phyloP scores from a whole-genome alignment of 2,329 filamentous ascomycete species.

The Fusarium caatingaense region DNA sequence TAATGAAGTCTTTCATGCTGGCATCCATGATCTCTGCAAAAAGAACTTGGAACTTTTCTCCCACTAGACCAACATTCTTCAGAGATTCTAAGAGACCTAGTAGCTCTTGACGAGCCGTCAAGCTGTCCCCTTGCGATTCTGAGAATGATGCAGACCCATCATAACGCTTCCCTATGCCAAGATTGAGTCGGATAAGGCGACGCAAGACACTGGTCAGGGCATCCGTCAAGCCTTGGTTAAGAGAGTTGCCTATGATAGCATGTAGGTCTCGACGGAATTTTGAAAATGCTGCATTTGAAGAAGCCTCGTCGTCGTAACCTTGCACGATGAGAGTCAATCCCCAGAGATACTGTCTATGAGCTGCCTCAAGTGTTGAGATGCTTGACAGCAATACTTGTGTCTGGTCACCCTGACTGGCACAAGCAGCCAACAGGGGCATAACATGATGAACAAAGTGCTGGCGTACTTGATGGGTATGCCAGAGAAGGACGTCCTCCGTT shows the following conservation, averaged over 20 bases:
- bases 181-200: constrained; percentile 62
- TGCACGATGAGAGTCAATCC: constrained; percentile 64
- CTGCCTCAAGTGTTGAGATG: constrained; percentile 69
- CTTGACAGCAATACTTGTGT: constrained; percentile 62
- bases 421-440: constrained; percentile 64
- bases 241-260: constrained; percentile 72
- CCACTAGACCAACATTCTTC: constrained; percentile 73
- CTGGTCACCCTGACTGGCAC: constrained; percentile 56
- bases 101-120: constrained; percentile 62
- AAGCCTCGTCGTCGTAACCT: constrained; percentile 55
- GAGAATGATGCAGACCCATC: constrained; percentile 18
- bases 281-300: constrained; percentile 53
- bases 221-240: constrained; percentile 63
- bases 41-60: constrained; percentile 75
- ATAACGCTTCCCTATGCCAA: constrained; percentile 50
- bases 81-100: constrained; percentile 68
- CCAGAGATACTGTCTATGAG: constrained; percentile 67
- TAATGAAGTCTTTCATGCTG: constrained; percentile 72
- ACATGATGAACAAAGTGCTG: constrained; percentile 71
- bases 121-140: constrained; percentile 44
- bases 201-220: constrained; percentile 67
- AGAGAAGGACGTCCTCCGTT: constrained; percentile 67
- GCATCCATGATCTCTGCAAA: constrained; percentile 78
- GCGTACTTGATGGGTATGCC: constrained; percentile 71
- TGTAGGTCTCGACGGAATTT: constrained; percentile 72